These are phyloP conservation scores for Amanita pallidorosea DNA, from an alignment of 768 basidiomycete genomes.

Conservation along the genomic window DNA sequence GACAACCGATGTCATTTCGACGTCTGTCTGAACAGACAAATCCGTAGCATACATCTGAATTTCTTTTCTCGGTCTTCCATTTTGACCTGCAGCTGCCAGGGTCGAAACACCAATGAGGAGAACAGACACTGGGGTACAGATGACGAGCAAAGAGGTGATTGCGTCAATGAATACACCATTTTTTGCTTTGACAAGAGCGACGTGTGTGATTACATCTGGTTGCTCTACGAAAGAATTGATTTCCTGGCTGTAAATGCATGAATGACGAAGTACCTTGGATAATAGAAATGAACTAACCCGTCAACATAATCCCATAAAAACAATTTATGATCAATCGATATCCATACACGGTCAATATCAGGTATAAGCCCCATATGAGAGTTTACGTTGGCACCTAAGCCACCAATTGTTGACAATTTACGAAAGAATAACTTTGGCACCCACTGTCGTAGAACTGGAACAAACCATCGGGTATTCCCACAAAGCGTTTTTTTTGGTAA, in stretches of 20 bases:
- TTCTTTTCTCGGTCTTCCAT: constrained; percentile 43
- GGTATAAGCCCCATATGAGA: constrained; percentile 88
- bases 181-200: constrained; percentile 82
- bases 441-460: constrained; percentile 72
- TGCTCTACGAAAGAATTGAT: constrained; percentile 89
- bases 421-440: constrained; percentile 12
- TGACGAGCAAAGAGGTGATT: constrained; percentile 79
- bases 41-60: constrained; percentile 89
- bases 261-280: not conserved
- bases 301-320: constrained; percentile 96
- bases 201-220: constrained; percentile 79
- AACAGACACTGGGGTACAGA: constrained; percentile 79
- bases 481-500: constrained; percentile 66
- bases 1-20: constrained; percentile 78
- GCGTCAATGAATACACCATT: constrained; percentile 85
- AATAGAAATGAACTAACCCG: constrained; percentile 45
- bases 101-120: constrained; percentile 77
- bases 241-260: constrained; percentile 49
- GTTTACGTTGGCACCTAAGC: constrained; percentile 51
- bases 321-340: constrained; percentile 87
- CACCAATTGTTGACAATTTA: constrained; percentile 4
- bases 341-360: constrained; percentile 92
- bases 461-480: constrained; percentile 68
- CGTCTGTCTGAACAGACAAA: constrained; percentile 64
- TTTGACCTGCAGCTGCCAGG: constrained; percentile 29